Percentiles rank a stretch among this genome's conserved stretches.
Evolutionary conservation across 176 grass and related monocot species (phyloP).

Genomic region (Otatea glauca): DNA sequence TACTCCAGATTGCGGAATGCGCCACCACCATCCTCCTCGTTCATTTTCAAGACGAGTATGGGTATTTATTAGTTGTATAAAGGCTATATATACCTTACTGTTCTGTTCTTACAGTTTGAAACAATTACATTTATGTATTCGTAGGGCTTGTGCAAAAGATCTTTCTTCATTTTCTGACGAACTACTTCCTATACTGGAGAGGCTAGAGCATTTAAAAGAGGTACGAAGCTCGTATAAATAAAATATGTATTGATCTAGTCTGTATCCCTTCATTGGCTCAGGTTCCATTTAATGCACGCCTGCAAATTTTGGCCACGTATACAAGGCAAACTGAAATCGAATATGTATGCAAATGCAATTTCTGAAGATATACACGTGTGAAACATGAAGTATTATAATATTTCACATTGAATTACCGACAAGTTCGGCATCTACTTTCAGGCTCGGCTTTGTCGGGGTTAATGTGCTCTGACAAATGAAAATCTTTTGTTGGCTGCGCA

Average conservation of each 20-base stretch:
- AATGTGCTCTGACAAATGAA: neutral
- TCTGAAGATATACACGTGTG: too few relatives aligned
- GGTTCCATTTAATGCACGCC: neutral
- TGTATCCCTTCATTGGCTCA: neutral
- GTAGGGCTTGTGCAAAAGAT: constrained; percentile 55
- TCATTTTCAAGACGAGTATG: constrained; percentile 92
- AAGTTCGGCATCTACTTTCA: neutral
- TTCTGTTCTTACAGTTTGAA: constrained; percentile 25
- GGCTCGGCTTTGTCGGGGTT: neutral
- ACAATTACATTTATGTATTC: constrained; percentile 35
- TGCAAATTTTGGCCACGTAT: constrained; percentile 14
- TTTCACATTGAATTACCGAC: neutral
- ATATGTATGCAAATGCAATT: too few relatives aligned
- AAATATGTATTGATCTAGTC: neutral
- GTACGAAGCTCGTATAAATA: constrained; percentile 47
- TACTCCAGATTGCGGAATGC: constrained; percentile 80
- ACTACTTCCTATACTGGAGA: constrained; percentile 77
- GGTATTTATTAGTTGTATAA: constrained; percentile 39
- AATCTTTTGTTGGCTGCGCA: constrained; percentile 33
- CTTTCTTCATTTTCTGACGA: constrained; percentile 68
- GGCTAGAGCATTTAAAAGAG: constrained; percentile 87
- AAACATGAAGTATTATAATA: neutral
- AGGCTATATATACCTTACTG: neutral
- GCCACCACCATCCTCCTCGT: constrained; percentile 70
- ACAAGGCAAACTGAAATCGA: too few relatives aligned